Conservation (phyloP, 2,329 filamentous ascomycete genomes). For the Raffaelea ambrosiae region DNA sequence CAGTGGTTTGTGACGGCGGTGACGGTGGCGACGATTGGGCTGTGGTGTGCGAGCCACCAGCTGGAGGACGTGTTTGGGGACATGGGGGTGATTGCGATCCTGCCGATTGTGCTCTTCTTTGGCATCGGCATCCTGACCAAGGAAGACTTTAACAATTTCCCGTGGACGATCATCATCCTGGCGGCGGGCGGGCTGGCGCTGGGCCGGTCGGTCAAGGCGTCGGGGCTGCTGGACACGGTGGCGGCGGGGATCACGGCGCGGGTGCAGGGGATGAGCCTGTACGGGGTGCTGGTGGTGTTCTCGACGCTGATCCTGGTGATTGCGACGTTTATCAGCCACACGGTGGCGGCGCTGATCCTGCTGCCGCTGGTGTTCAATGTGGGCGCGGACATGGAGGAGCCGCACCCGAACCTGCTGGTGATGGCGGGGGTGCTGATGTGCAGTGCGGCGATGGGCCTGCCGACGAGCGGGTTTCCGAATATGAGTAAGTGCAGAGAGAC, state of each 20-base stretch:
- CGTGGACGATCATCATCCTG: constrained; percentile 99
- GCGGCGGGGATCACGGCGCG: constrained; percentile 64
- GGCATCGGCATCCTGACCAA: constrained; percentile 94
- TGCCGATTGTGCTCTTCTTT: constrained; percentile 93
- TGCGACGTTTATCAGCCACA: constrained; percentile 96
- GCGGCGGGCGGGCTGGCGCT: constrained; percentile 88
- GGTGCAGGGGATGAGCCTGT: constrained; percentile 74
- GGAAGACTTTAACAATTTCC: constrained; percentile 99
- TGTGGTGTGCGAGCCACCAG: constrained; percentile 91
- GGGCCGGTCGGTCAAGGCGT: constrained; percentile 89
- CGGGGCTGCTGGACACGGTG: constrained; percentile 82
- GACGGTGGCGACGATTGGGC: constrained; percentile 72
- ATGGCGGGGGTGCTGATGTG: constrained; percentile 97
- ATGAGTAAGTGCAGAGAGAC: constrained; percentile 99
- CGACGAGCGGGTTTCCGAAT: constrained; percentile 94
- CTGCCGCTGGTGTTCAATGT: constrained; percentile 84
- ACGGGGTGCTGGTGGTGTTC: constrained; percentile 81
- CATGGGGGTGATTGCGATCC: constrained; percentile 97
- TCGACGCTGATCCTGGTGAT: constrained; percentile 78
- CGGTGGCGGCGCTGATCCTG: constrained; percentile 90
- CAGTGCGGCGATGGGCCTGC: constrained; percentile 92
- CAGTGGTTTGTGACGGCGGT: constrained; percentile 90
- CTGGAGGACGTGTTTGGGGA: constrained; percentile 85
- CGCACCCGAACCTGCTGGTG: constrained; percentile 88
- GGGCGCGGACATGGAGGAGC: constrained; percentile 74